Percentiles rank a stretch among this genome's conserved stretches.
Evolutionary conservation across 352 stramenopile genomes (phyloP).

Genomic region (Thraustotheca clavata): DNA sequence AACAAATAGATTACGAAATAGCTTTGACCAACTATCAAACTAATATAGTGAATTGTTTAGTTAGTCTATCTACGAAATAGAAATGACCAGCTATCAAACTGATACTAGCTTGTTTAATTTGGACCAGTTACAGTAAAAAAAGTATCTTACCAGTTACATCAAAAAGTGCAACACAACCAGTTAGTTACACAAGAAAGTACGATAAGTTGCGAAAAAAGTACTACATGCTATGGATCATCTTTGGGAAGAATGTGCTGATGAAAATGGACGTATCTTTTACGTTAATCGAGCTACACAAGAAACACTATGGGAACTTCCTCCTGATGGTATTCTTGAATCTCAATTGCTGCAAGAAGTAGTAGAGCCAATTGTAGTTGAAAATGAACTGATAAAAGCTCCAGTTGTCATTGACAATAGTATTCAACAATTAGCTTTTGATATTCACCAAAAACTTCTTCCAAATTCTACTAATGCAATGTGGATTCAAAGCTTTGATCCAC

Average conservation of each 20-base stretch:
- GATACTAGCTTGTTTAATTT: too few species aligned
- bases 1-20: constrained; percentile 16
- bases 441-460: background rate
- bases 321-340: background rate
- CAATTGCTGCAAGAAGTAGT: background rate
- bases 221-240: background rate
- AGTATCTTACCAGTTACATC: background rate
- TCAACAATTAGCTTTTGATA: background rate
- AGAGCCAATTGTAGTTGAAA: too few species aligned
- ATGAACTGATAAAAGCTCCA: too few species aligned
- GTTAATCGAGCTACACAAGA: constrained; percentile 25
- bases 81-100: too few species aligned
- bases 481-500: constrained; percentile 12
- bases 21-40: too few species aligned
- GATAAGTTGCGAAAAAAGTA: too few species aligned
- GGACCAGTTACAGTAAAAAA: background rate
- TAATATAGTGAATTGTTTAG: too few species aligned
- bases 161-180: too few species aligned
- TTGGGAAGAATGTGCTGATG: constrained; percentile 28
- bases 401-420: background rate
- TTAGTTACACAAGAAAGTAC: too few species aligned
- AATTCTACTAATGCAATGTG: background rate
- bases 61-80: too few species aligned
- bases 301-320: constrained; percentile 26
- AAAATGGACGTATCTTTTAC: constrained; percentile 28